phyloP scores from a whole-genome alignment of 2,329 filamentous ascomycete genomes.

The Dothideomycetes sp. region DNA sequence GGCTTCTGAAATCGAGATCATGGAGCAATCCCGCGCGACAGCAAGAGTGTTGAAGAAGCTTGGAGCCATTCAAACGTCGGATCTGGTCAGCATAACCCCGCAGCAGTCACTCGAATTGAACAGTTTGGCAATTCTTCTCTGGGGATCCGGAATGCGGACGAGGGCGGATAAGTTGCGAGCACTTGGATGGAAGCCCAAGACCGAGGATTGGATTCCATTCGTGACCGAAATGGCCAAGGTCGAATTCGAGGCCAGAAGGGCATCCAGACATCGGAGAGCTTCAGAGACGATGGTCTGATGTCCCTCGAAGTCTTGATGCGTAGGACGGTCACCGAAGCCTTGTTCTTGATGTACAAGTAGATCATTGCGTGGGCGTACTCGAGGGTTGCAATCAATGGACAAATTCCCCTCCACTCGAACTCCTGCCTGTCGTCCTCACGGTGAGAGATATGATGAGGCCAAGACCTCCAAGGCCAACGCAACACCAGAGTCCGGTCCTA shows the following conservation, averaged over 20 bases:
- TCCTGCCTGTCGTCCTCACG: not conserved
- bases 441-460: constrained; percentile 17
- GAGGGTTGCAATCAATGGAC: not conserved
- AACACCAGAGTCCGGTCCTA: constrained; percentile 31
- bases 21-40: not conserved
- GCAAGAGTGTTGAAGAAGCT: too few species aligned
- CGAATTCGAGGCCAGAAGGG: too few species aligned
- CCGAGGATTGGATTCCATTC: not conserved
- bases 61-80: too few species aligned
- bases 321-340: not conserved
- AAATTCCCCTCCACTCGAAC: not conserved
- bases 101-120: not conserved
- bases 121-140: not conserved
- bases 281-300: not conserved
- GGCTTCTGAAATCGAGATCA: not conserved
- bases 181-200: not conserved
- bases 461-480: constrained; percentile 27
- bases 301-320: not conserved
- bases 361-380: not conserved
- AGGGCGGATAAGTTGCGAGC: not conserved
- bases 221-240: not conserved
- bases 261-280: not conserved
- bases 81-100: not conserved
- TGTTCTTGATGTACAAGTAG: not conserved
- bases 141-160: not conserved